Percentiles rank a stretch among this genome's conserved stretches.
These are phyloP conservation scores for Globisporangium acanthophoron DNA, from an alignment of 352 stramenopile genomes.

Conservation along the genomic window DNA sequence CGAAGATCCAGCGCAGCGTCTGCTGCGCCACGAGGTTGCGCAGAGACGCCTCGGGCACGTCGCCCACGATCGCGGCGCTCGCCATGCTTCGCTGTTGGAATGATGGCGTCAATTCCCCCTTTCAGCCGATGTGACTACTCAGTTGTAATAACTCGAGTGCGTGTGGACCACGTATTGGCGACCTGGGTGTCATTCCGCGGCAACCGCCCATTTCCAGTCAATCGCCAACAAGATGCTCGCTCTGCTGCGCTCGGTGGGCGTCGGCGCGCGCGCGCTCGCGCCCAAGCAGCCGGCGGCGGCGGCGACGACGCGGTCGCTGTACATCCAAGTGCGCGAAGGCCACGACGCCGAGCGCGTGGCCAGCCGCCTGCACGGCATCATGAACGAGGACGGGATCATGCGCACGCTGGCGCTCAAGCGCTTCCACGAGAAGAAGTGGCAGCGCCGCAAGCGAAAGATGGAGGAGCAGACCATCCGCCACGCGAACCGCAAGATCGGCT, in stretches of 20 bases:
- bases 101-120: background rate
- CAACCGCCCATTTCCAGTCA: conserved; percentile 10
- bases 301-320: conserved; percentile 27
- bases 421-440: conserved; percentile 83
- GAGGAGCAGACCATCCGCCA: conserved; percentile 78
- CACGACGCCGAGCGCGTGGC: conserved; percentile 46
- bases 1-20: conserved; percentile 93
- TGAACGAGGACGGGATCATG: conserved; percentile 73
- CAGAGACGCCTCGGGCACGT: conserved; percentile 86
- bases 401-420: conserved; percentile 66
- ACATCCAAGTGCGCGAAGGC: conserved; percentile 42
- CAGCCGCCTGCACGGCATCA: conserved; percentile 59
- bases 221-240: conserved; percentile 24
- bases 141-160: background rate
- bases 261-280: conserved; percentile 8
- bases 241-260: conserved; percentile 13
- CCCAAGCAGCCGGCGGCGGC: conserved; percentile 12
- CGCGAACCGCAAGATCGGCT: conserved; percentile 73
- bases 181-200: background rate
- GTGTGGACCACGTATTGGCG: background rate
- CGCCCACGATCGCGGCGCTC: conserved; percentile 17
- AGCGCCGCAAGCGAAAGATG: conserved; percentile 74
- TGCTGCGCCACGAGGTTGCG: conserved; percentile 88
- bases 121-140: background rate
- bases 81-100: conserved; percentile 12